Evolutionary conservation across 768 basidiomycete species (phyloP), one percentile per base, ranked within the genome.

Genomic region (Naganishia vaughanmartiniae): DNA sequence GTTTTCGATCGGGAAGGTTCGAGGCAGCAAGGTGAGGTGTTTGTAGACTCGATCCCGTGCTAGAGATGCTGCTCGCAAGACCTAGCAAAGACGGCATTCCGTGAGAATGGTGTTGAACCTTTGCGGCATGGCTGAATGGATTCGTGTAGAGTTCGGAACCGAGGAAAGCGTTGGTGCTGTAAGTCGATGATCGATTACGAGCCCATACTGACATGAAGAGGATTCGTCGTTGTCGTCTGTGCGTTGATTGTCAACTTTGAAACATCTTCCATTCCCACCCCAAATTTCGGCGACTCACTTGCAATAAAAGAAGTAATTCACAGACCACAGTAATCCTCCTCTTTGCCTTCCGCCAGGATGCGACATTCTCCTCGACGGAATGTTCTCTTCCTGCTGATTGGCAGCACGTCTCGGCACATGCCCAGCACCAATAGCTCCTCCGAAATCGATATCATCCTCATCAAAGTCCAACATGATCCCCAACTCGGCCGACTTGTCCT

Each of bases 241-340:
- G 28, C n/a, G 24, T 17, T 42, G 48, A 36, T 10, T 36, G 15
- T 36, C 9, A 24, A 60, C 21, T 67, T 54, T 15, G 24, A 14
- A 5, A 10, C n/a, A 57, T 12, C 39, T 31, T 17, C n/a, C 51
- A 28, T 55, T n/a, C n/a, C 42, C 46, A n/a, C 26, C 42, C 19
- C 42, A 54, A 48, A n/a, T n/a, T n/a, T n/a, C 19, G 26, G 1
- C 6, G 30, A 88, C 83, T 84, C 92, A 94, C 76, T 89, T 87
- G 84, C 93, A 95, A 76, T 92, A 84, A 84, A 98, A 95, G 85
- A 98, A 97, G 89, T 92, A 95, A 80, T 95, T 92, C 14, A 91
- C 92, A 39, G 91, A 93, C 94, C 94, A 98, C 9, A 97, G 85
- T 69, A 97, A 83, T 4, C 92, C 89, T 21, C 71, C 70, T 39